phyloP scores from a whole-genome alignment of 176 grass and related monocot species.

The Panicum miliaceum region DNA sequence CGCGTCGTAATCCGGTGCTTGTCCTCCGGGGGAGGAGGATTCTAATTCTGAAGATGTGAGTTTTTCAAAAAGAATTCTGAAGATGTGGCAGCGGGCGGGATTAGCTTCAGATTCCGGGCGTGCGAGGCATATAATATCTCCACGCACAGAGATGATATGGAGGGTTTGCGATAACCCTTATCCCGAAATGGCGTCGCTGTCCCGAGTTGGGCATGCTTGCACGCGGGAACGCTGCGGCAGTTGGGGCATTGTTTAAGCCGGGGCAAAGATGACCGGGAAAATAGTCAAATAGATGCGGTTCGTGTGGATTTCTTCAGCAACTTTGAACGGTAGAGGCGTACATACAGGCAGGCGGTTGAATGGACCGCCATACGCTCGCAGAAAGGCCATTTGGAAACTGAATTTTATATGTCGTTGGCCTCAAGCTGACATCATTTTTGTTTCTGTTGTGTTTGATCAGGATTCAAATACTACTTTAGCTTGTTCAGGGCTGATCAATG shows the following conservation, averaged over 20 bases:
- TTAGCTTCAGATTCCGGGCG: neutral
- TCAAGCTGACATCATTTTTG: too few species aligned
- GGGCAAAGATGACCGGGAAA: neutral
- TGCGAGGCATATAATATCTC: slow-evolving; percentile 27
- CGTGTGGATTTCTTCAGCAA: neutral
- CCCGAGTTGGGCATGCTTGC: slow-evolving; percentile 44
- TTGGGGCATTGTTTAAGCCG: neutral
- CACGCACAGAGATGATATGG: neutral
- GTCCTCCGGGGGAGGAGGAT: slow-evolving; percentile 11
- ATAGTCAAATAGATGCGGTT: neutral
- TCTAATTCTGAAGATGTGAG: slow-evolving; percentile 29
- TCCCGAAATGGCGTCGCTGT: slow-evolving; percentile 39
- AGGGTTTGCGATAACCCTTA: slow-evolving; percentile 47
- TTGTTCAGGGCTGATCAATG: too few species aligned
- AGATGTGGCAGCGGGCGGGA: neutral
- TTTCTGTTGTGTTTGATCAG: too few species aligned
- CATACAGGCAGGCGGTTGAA: neutral
- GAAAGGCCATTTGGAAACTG: neutral
- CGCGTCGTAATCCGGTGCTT: slow-evolving; percentile 31
- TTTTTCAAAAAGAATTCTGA: too few species aligned
- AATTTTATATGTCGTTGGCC: neutral
- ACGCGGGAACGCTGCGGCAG: slow-evolving; percentile 39
- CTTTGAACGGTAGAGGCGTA: neutral
- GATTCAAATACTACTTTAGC: too few species aligned
- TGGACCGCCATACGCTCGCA: neutral